These are phyloP conservation scores for Pilobolus umbonatus DNA, from an alignment of 192 early-diverging fungal species.

Conservation along the genomic window DNA sequence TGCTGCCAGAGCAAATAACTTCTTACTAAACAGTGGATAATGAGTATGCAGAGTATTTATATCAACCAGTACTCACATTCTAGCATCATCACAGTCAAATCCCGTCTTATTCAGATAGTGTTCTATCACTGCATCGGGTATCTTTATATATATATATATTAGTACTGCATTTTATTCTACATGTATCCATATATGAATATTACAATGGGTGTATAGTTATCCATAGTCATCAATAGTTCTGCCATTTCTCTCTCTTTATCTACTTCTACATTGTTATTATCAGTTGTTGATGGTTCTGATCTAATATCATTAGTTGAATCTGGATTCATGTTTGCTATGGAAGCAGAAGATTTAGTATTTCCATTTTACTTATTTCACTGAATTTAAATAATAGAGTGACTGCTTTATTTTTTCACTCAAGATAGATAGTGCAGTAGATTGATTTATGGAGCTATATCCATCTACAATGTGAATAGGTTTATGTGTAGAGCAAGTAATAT, in stretches of 20 bases:
- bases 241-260: slow-evolving; percentile 37
- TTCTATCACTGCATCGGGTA: slow-evolving; percentile 92
- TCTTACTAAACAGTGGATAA: too few species aligned
- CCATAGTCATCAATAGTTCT: slow-evolving; percentile 85
- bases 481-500: too few species aligned
- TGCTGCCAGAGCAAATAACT: slow-evolving; percentile 74
- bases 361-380: too few species aligned
- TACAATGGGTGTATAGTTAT: slow-evolving; percentile 78
- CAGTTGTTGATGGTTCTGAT: not conserved
- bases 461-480: too few species aligned
- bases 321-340: not conserved
- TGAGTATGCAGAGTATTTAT: too few species aligned
- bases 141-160: slow-evolving; percentile 38
- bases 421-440: too few species aligned
- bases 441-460: too few species aligned
- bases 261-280: not conserved
- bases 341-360: too few species aligned
- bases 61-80: slow-evolving; percentile 46
- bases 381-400: too few species aligned
- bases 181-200: slow-evolving; percentile 12
- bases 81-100: slow-evolving; percentile 72
- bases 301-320: not conserved
- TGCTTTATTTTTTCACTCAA: too few species aligned
- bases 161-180: too few species aligned
- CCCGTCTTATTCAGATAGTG: slow-evolving; percentile 79